Conservation (phyloP, 2,329 filamentous ascomycete species). For the Neobulgaria alba region DNA sequence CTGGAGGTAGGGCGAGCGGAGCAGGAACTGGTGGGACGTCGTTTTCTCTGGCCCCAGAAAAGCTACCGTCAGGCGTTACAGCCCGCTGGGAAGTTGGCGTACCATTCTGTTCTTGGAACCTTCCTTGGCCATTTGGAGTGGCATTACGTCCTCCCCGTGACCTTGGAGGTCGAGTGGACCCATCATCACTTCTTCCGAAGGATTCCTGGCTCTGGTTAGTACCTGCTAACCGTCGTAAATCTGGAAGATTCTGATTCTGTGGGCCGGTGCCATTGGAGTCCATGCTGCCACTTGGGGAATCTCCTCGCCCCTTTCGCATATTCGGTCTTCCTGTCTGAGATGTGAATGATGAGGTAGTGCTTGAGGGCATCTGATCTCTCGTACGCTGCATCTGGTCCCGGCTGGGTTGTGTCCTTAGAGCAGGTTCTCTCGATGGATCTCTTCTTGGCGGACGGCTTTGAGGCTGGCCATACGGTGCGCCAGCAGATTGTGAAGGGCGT, state of each 20-base stretch:
- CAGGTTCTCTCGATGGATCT: conserved; percentile 22
- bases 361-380: conserved; percentile 15
- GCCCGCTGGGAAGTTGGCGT: conserved; percentile 25
- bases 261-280: conserved; percentile 16
- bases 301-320: conserved; percentile 20
- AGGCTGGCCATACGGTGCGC: conserved; percentile 17
- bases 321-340: conserved; percentile 21
- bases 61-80: conserved; percentile 22
- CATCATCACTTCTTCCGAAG: conserved; percentile 25
- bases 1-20: conserved; percentile 24
- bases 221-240: conserved; percentile 20
- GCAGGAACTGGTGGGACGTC: conserved; percentile 25
- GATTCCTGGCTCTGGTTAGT: conserved; percentile 29
- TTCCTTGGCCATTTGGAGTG: conserved; percentile 19
- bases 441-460: conserved; percentile 20
- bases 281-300: conserved; percentile 23
- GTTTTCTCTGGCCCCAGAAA: conserved; percentile 14
- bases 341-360: conserved; percentile 13
- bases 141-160: conserved; percentile 26
- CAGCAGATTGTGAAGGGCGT: conserved; percentile 14
- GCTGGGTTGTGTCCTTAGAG: conserved; percentile 20
- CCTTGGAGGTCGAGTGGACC: conserved; percentile 21
- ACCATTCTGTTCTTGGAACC: conserved; percentile 26
- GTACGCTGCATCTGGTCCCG: conserved; percentile 25
- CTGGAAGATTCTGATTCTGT: conserved; percentile 17